Evolutionary conservation across 73 alveolate species (phyloP), one percentile per base, ranked within the genome.

Genomic region (Paramecium primaurelia): DNA sequence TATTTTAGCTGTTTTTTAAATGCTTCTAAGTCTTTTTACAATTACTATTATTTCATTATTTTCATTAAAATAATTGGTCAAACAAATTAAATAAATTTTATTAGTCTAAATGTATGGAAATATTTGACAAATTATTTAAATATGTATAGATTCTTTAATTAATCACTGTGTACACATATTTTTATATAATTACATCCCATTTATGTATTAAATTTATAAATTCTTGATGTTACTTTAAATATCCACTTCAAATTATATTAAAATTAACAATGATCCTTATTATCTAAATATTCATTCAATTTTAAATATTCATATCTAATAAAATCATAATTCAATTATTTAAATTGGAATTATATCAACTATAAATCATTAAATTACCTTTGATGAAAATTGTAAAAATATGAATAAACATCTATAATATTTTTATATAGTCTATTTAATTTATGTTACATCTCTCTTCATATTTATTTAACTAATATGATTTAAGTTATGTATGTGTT

Each of bases 11-110:
- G 16, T 64, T 64, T 64, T 28, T 64, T 51, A 64, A 64, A 64
- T 28, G 84, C 84, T 64, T 64, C 84, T 28, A 64, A 32, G 49
- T 64, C 47, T 34, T 26, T 34, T 64, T 9, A 36, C 47, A 64
- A 34, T 64, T 64, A 64, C 42, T 64, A 54, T 54, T 7, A 16
- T 54, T 54, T 54, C 69, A 54, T 64, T 14, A 64, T 64, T 64
- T 64, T 64, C 84, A 64, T 64, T 64, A 64, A 64, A 64, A 64
- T 64, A 64, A 28, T 64, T 64, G 47, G 84, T 64, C 84, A 64
- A 64, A 54, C 14, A 7, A 54, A n/a, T 18, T 54, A 54, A 54
- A 54, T 54, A 54, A 54, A 54, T 54, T 18, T 54, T 54, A 54
- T 18, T 16, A 54, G 25, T 34, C 69, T 25, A 54, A 54, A 54